Percentiles rank a stretch among this genome's conserved stretches.
phyloP scores from a whole-genome alignment of 306 rosid species.

The Cucumis melo region DNA sequence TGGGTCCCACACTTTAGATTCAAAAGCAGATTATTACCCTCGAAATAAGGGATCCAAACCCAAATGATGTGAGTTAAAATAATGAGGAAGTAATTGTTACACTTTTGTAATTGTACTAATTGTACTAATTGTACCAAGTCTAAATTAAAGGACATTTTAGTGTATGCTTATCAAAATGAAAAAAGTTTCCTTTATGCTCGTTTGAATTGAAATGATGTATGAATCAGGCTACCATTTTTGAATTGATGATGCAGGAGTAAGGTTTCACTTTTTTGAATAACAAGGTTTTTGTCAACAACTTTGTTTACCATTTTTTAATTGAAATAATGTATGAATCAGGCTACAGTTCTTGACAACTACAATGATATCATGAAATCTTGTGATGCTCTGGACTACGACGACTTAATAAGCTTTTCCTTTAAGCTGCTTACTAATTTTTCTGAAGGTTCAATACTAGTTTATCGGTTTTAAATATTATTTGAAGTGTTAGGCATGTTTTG shows the following conservation, averaged over 20 bases:
- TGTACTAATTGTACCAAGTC: too few relatives aligned
- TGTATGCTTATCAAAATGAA: too few relatives aligned
- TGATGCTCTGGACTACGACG: conserved; percentile 91
- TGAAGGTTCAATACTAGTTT: conserved; percentile 38
- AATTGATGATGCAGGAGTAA: conserved; percentile 84
- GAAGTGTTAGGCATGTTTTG: conserved; percentile 18
- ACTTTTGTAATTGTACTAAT: too few relatives aligned
- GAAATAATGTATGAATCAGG: conserved; percentile 40
- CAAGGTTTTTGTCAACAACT: not conserved
- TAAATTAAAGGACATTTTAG: too few relatives aligned
- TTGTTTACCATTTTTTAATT: conserved; percentile 16
- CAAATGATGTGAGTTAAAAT: too few relatives aligned
- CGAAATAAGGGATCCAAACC: too few relatives aligned
- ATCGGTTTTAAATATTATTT: conserved; percentile 2
- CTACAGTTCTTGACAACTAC: conserved; percentile 63
- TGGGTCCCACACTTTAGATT: too few relatives aligned
- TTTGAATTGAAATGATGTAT: too few relatives aligned
- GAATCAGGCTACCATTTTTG: too few relatives aligned
- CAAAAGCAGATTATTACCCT: too few relatives aligned
- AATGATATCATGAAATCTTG: conserved; percentile 64
- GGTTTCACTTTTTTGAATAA: conserved; percentile 21
- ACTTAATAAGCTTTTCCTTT: conserved; percentile 78
- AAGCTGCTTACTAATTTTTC: conserved; percentile 71
- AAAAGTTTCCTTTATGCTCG: too few relatives aligned
- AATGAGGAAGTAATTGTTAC: too few relatives aligned